Evolutionary conservation across 73 alveolate species (phyloP), one percentile per base, ranked within the genome.

Genomic region (Blepharisma stoltei): DNA sequence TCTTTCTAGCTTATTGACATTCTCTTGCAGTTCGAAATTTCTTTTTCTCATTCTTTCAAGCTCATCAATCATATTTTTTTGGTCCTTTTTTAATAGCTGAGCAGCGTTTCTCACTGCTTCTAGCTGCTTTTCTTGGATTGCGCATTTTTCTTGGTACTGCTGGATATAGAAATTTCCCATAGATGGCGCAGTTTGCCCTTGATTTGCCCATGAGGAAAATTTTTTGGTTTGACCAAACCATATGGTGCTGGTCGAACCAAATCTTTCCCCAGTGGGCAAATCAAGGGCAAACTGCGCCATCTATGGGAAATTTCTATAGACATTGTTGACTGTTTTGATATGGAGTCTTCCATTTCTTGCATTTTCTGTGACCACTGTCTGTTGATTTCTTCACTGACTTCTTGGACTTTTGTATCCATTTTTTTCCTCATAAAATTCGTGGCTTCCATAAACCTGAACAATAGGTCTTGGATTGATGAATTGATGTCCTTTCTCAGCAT

Each of bases 381-480:
- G 23, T 60, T 60, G 18, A 60, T 60, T 0, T 60, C 73, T 8
- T 60, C 73, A 25, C 23, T 60, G 11, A 60, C 23, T 14, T 14
- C 46, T 25, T 60, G 73, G 23, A 14, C 14, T 2, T 38, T 14
- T 14, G 23, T 60, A 14, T 60, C 73, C 14, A 60, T n/a, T 60
- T 60, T n/a, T 60, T 60, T 60, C 23, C 73, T 14, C 73, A 60
- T 60, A 5, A 14, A 60, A 5, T 60, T 60, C n/a, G 18, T 60
- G 46, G n/a, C 23, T 8, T 60, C 73, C 18, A 60, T n/a, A 25
- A 60, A 60, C 4, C 73, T 14, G 23, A 60, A 60, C 5, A 60
- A 60, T 1, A 60, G 46, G 46, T 60, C 73, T 60, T 60, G 73
- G 14, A 60, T 60, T 14, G 73, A 60, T 14, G 73, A 60, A 14